Percentiles rank a stretch among this genome's conserved stretches.
Evolutionary conservation across 2,329 filamentous ascomycete genomes (phyloP).

Genomic region (Aspergillus awamori): DNA sequence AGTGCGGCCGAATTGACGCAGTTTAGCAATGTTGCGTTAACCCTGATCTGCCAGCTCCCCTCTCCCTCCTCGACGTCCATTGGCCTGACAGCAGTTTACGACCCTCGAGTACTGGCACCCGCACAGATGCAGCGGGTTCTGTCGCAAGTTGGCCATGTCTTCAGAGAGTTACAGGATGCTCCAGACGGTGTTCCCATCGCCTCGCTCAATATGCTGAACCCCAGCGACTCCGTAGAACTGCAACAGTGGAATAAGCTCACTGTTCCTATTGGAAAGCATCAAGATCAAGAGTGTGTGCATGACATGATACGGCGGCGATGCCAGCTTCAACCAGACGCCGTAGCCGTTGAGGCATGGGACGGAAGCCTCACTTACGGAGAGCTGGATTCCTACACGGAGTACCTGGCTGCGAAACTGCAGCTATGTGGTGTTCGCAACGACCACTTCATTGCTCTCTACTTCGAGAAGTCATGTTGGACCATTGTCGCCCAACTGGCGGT

Average conservation of each 20-base stretch:
- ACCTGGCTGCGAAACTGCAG: background rate
- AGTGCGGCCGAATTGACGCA: background rate
- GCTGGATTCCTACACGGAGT: background rate
- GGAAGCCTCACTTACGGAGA: background rate
- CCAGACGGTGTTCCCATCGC: background rate
- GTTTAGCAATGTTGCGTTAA: background rate
- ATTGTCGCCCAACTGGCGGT: background rate
- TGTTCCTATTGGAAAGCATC: background rate
- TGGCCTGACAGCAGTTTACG: background rate
- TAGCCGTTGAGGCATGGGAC: background rate
- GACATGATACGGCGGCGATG: background rate
- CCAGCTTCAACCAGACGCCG: background rate
- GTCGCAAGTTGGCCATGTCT: background rate
- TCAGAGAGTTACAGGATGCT: background rate
- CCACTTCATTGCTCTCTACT: background rate
- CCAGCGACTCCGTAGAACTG: too few relatives aligned
- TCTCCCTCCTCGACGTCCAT: background rate
- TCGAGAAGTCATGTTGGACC: background rate
- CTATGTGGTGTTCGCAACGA: background rate
- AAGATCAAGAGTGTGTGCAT: background rate
- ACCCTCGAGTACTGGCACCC: background rate
- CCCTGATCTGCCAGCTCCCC: background rate
- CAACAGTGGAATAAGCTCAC: background rate
- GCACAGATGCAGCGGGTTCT: background rate
- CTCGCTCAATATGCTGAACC: background rate